Base-by-base conservation (phyloP, 495 filamentous ascomycete genomes). In the Endocarpon pusillum region DNA sequence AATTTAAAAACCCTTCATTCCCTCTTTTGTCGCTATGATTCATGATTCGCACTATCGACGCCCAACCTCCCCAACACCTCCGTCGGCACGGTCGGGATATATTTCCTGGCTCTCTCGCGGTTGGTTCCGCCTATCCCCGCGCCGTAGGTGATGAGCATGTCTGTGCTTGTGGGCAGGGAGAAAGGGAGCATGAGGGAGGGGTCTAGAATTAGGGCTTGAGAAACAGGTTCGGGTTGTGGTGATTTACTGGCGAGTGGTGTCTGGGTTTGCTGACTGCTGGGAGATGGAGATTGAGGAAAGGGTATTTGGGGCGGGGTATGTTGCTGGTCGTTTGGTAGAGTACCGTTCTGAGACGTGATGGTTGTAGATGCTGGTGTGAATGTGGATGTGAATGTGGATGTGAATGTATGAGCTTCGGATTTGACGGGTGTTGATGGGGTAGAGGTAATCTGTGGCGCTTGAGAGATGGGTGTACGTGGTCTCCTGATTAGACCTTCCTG, bases 61-160 rank as follows among this genome's bases (percentile, higher is more conserved):
- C 96, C 89, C 21, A 99, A 65, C 56, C 81, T 91, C 31, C 76
- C 77, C 19, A 99, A 57, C 43, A 94, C 93, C 53, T 99, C 89
- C 1, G 86, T 76, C 17, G 91, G 85, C 18, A 96, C 83, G 0
- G 78, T 93, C 3, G 89, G 89, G n/a, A 92, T 86, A 46, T 94
- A 99, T 55, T 92, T 94, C 37, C 82, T 65, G 49, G 89, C 89
- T 28, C 84, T 65, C 51, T 99, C 89, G 34, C 76, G 67, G 53
- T 99, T 94, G 19, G 86, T 64, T 0, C 89, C 89, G 3, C 89
- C 89, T 42, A 94, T 83, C 9, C 89, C 89, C 19, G 91, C 87
- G 6, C 89, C 89, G 46, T 89, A 99, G 42, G 72, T 85, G 23
- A 99, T 67, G 40, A 94, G 64, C 89, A 99, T 96, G 51, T 96